Evolutionary conservation across 2,329 filamentous ascomycete species (phyloP), one percentile per base, ranked within the genome.

Genomic region (Tolypocladium pustulatum): DNA sequence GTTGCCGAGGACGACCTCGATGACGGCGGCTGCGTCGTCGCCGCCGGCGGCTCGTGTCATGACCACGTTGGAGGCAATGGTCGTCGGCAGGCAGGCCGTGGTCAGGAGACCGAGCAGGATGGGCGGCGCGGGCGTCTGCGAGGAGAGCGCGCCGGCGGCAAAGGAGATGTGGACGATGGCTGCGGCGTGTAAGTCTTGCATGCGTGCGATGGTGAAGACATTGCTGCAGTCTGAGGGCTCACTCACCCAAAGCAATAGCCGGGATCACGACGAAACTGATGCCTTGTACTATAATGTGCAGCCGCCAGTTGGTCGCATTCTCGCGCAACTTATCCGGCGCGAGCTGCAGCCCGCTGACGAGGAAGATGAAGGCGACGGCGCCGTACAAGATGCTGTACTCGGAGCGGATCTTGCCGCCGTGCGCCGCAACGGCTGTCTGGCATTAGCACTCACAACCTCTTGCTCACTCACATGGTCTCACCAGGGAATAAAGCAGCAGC

Each of bases 1-100:
- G 69, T 90, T 90, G 36, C 86, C 87, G 52, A 90, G 74, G 10
- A 89, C 79, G 1, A 88, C 86, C 66, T 89, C 86, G 37, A 89
- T 85, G 60, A 87, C 77, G 55, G 82, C 82, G 0, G 84, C 81
- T 3, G 82, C 82, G 60, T 85, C 82, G 63, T 90, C 88, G 6
- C 87, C 87, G 41, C 86, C 83, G 0, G 87, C 83, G 43, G 83
- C 78, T 32, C 85, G 75, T 7, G 87, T 90, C 86, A 90, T 89
- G 46, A 90, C 84, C 9, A 89, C 84, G 68, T 90, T 90, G 53
- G 84, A 88, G 9, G 85, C 81, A 65, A 90, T 87, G 0, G 87
- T 90, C 0, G 87, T 90, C 1, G 87, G 86, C 5, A 88, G 81
- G 66, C 82, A 87, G n/a, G 83, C 80, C 1, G 84, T 78, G 43